Evolutionary conservation across 306 rosid species (phyloP).

Genomic region (Dalbergia oliveri): DNA sequence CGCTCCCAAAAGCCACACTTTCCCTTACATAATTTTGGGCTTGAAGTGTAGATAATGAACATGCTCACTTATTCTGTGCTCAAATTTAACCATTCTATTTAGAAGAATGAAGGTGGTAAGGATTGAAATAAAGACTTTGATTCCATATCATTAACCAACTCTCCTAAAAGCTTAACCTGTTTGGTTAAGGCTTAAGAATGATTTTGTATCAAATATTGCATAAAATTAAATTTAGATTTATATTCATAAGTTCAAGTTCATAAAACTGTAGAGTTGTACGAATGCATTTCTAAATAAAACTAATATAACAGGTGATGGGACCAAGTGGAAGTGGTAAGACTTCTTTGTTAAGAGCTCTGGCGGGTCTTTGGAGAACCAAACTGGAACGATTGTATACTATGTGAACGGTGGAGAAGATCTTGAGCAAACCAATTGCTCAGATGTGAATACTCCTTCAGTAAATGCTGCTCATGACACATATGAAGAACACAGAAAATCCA

Average conservation of each 20-base stretch:
- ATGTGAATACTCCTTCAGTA: conserved; percentile 42
- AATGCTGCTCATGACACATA: conserved; percentile 41
- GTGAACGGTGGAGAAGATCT: conserved; percentile 57
- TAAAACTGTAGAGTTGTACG: conserved; percentile 28
- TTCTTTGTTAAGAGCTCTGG: conserved; percentile 88
- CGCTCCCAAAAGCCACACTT: neutral
- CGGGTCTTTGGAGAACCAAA: conserved; percentile 93
- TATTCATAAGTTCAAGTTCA: neutral
- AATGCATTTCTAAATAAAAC: conserved; percentile 29
- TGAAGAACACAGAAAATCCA: conserved; percentile 51
- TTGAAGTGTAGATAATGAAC: neutral
- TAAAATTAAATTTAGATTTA: neutral
- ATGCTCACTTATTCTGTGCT: neutral
- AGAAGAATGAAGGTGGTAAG: neutral
- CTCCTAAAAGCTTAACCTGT: neutral
- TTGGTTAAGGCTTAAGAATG: neutral
- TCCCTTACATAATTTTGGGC: neutral
- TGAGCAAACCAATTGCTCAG: conserved; percentile 52
- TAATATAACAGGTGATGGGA: conserved; percentile 75
- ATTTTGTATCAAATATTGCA: too few species aligned
- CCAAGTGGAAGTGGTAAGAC: conserved; percentile 97
- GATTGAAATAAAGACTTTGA: neutral
- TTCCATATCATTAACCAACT: neutral
- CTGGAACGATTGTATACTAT: conserved; percentile 77
- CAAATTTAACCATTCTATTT: too few species aligned